phyloP scores from a whole-genome alignment of 2,329 filamentous ascomycete genomes.

The Pseudogymnoascus destructans region DNA sequence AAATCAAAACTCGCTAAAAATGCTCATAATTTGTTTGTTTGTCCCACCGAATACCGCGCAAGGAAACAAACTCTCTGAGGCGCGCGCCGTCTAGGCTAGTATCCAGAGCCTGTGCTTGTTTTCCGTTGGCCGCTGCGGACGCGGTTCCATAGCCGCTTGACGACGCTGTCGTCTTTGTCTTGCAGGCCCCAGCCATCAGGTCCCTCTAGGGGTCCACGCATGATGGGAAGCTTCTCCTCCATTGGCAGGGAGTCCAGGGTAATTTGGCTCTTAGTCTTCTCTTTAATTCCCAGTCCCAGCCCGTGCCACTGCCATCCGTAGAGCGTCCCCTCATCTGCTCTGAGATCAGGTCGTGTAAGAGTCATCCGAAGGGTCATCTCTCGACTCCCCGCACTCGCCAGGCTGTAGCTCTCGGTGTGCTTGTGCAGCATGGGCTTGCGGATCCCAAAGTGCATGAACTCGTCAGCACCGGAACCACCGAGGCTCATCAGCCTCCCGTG shows the following conservation, averaged over 20 bases:
- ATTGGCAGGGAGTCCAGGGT: conserved; percentile 42
- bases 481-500: conserved; percentile 15
- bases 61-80: not conserved
- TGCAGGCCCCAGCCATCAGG: conserved; percentile 30
- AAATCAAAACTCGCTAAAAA: conserved; percentile 4
- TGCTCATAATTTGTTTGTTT: conserved; percentile 2
- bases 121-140: not conserved
- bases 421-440: conserved; percentile 20
- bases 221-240: conserved; percentile 38
- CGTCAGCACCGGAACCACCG: conserved; percentile 27
- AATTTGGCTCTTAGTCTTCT: conserved; percentile 33
- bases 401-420: conserved; percentile 31
- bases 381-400: conserved; percentile 46
- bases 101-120: not conserved
- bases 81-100: not conserved
- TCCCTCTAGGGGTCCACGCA: conserved; percentile 26
- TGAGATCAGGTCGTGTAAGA: conserved; percentile 75
- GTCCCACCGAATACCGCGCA: not conserved
- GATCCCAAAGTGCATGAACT: conserved; percentile 26
- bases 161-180: conserved; percentile 39
- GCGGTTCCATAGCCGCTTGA: conserved; percentile 50
- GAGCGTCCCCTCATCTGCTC: conserved; percentile 57
- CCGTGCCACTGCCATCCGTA: conserved; percentile 50
- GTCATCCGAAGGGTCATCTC: conserved; percentile 98
- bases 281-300: conserved; percentile 18